Conservation (phyloP, 768 basidiomycete genomes). For the Rhodosporidiobolus sp. region DNA sequence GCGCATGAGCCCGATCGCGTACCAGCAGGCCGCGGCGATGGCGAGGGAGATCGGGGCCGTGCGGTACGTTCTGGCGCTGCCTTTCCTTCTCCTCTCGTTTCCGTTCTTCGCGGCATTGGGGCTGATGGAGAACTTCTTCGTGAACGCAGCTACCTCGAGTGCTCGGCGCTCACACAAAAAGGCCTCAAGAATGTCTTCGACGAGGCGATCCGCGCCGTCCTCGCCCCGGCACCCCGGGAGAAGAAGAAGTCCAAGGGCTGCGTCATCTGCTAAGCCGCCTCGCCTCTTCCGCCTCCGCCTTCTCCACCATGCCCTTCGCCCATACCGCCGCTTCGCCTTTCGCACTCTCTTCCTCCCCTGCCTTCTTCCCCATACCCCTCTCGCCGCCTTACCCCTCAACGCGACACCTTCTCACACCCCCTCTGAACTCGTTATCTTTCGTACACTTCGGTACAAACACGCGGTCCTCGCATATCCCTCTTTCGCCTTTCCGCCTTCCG, state of each 20-base stretch:
- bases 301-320: not conserved
- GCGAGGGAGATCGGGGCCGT: conserved; percentile 91
- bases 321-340: too few species aligned
- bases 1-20: conserved; percentile 93
- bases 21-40: conserved; percentile 84
- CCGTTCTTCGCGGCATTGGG: fast-evolving
- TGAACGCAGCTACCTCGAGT: conserved; percentile 68
- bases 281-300: not conserved
- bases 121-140: not conserved
- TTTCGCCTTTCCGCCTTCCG: not conserved
- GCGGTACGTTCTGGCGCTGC: conserved; percentile 53
- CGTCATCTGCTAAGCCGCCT: conserved; percentile 47
- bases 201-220: conserved; percentile 93
- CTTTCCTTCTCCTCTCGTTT: not conserved
- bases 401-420: not conserved
- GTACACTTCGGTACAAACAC: not conserved
- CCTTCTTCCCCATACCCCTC: not conserved
- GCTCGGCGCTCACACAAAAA: conserved; percentile 95
- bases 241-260: conserved; percentile 51
- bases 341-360: not conserved
- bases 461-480: not conserved
- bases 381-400: not conserved
- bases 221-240: conserved; percentile 47
- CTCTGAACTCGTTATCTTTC: not conserved
- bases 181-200: conserved; percentile 99